Conservation (phyloP, 768 basidiomycete genomes). For the Flagelloscypha sp. region DNA sequence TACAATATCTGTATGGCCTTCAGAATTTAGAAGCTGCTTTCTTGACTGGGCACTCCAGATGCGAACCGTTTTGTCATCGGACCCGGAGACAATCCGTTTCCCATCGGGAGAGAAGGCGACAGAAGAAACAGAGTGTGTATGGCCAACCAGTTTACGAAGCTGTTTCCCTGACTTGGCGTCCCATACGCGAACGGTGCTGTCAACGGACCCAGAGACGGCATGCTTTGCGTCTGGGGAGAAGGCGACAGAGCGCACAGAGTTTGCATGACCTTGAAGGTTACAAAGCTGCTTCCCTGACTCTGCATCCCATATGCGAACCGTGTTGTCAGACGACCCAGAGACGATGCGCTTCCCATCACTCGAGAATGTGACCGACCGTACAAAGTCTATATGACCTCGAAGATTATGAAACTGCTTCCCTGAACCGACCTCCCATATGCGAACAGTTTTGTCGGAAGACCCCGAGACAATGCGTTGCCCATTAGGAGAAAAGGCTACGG, state of each 20-base stretch:
- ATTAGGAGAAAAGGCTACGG: slow-evolving; percentile 32
- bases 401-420: not conserved
- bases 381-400: not conserved
- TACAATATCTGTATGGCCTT: too few species aligned
- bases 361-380: not conserved
- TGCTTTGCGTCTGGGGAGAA: slow-evolving; percentile 2
- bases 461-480: slow-evolving; percentile 12
- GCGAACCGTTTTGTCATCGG: too few species aligned
- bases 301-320: not conserved
- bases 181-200: slow-evolving; percentile 7
- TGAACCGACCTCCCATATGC: slow-evolving; percentile 3
- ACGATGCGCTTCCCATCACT: not conserved
- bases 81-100: slow-evolving; percentile 79
- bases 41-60: too few species aligned
- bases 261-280: not conserved
- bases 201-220: slow-evolving; percentile 3
- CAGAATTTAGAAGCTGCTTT: too few species aligned
- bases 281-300: not conserved
- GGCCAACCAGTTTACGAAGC: too few species aligned
- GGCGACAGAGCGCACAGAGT: slow-evolving; percentile 1
- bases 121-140: slow-evolving; percentile 90
- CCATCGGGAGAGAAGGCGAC: slow-evolving; percentile 89
- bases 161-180: too few species aligned
- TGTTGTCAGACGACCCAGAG: not conserved
- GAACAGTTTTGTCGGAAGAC: slow-evolving; percentile 1